Evolutionary conservation across 2,329 filamentous ascomycete genomes (phyloP).

Genomic region (Aspergillus chevalieri): DNA sequence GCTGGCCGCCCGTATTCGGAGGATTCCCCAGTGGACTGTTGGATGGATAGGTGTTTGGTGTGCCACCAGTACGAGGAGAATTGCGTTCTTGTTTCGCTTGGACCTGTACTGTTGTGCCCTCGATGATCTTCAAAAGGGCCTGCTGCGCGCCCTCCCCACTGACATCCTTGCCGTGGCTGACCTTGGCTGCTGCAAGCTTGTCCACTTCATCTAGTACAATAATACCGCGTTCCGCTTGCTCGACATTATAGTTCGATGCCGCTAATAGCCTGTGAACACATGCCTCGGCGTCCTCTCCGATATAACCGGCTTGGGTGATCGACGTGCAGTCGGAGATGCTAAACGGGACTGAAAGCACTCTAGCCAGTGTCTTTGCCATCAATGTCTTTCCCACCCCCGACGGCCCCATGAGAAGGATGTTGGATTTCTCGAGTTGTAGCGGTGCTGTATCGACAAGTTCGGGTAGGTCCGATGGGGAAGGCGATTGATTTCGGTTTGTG

Average conservation of each 20-base stretch:
- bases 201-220: constrained; percentile 96
- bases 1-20: constrained; percentile 22
- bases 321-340: constrained; percentile 94
- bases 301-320: constrained; percentile 94
- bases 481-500: constrained; percentile 20
- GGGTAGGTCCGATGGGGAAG: constrained; percentile 27
- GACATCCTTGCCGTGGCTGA: constrained; percentile 85
- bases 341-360: constrained; percentile 90
- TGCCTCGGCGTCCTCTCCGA: constrained; percentile 94
- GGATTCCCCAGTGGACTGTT: constrained; percentile 31
- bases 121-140: constrained; percentile 88
- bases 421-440: constrained; percentile 89
- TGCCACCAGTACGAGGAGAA: constrained; percentile 31
- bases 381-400: constrained; percentile 96
- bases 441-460: constrained; percentile 50
- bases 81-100: constrained; percentile 64
- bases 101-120: constrained; percentile 88
- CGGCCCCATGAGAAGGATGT: constrained; percentile 81
- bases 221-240: constrained; percentile 80
- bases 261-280: constrained; percentile 87
- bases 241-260: constrained; percentile 82
- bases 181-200: constrained; percentile 86
- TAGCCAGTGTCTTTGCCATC: constrained; percentile 81
- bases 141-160: constrained; percentile 96
- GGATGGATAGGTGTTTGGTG: constrained; percentile 34